phyloP scores from a whole-genome alignment of 2,329 filamentous ascomycete species.

The Cordyceps cicadae region DNA sequence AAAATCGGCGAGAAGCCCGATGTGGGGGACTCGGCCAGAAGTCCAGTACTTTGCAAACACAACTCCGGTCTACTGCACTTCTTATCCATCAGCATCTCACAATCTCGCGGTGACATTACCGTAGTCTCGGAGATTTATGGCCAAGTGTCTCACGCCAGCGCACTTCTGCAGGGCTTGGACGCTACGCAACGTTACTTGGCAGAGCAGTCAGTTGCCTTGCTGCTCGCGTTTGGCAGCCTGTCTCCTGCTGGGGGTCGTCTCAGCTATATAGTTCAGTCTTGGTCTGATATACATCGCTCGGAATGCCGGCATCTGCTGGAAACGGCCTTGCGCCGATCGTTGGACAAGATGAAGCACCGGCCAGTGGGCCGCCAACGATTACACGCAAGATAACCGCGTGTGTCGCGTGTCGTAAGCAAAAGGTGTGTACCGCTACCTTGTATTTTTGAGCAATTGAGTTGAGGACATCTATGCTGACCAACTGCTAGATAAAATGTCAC shows the following conservation, averaged over 20 bases:
- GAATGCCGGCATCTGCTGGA: not conserved
- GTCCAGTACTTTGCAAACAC: not conserved
- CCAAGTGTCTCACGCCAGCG: not conserved
- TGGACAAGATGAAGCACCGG: not conserved
- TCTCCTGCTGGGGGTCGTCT: not conserved
- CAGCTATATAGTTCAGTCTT: not conserved
- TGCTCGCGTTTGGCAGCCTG: not conserved
- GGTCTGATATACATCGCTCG: not conserved
- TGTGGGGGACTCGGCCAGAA: not conserved
- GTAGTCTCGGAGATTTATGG: not conserved
- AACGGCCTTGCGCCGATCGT: not conserved
- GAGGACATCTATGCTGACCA: not conserved
- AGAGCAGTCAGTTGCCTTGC: not conserved
- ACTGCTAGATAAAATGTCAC: constrained; percentile 30
- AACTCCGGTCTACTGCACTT: not conserved
- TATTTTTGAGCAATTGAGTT: not conserved
- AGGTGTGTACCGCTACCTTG: constrained; percentile 14
- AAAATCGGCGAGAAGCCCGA: constrained; percentile 3
- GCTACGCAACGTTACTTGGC: not conserved
- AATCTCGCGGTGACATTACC: not conserved
- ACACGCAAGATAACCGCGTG: constrained; percentile 28
- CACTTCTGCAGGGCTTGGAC: not conserved
- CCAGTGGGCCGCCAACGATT: constrained; percentile 22
- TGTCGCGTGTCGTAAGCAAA: constrained; percentile 31
- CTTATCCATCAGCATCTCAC: not conserved